Evolutionary conservation across 192 early-diverging fungal species (phyloP).

Genomic region (Blastocladiella britannica): DNA sequence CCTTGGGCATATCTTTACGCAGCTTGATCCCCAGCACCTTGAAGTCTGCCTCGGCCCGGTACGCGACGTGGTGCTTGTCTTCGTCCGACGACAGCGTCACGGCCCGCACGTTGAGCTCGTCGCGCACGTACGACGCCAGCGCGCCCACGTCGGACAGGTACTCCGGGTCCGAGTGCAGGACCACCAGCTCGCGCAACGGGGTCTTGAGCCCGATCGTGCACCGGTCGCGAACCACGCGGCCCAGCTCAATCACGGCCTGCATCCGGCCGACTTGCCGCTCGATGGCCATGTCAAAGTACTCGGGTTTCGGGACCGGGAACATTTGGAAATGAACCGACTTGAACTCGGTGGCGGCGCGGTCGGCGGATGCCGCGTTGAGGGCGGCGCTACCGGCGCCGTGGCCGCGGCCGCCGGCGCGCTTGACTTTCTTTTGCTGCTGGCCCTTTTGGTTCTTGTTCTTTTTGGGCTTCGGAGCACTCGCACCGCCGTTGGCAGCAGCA

Average conservation of each 20-base stretch:
- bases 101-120: slow-evolving; percentile 81
- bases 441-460: too few relatives aligned
- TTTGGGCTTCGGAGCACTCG: too few relatives aligned
- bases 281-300: slow-evolving; percentile 91
- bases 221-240: slow-evolving; percentile 73
- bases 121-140: slow-evolving; percentile 69
- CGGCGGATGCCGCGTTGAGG: slow-evolving; percentile 4
- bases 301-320: slow-evolving; percentile 78
- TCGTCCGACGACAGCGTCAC: slow-evolving; percentile 80
- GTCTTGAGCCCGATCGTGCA: slow-evolving; percentile 85
- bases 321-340: slow-evolving; percentile 84
- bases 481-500: too few relatives aligned
- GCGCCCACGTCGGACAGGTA: slow-evolving; percentile 68
- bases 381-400: not conserved
- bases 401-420: too few relatives aligned
- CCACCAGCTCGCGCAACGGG: slow-evolving; percentile 75
- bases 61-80: slow-evolving; percentile 76
- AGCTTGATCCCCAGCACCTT: slow-evolving; percentile 74
- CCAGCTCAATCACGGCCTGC: slow-evolving; percentile 92
- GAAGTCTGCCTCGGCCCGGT: slow-evolving; percentile 73
- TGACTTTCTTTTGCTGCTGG: slow-evolving; percentile 1
- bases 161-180: slow-evolving; percentile 68
- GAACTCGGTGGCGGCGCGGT: slow-evolving; percentile 36
- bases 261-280: slow-evolving; percentile 86
- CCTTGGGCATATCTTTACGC: slow-evolving; percentile 67